phyloP scores from a whole-genome alignment of 2,329 filamentous ascomycete genomes.

The Colletotrichum somersetense region DNA sequence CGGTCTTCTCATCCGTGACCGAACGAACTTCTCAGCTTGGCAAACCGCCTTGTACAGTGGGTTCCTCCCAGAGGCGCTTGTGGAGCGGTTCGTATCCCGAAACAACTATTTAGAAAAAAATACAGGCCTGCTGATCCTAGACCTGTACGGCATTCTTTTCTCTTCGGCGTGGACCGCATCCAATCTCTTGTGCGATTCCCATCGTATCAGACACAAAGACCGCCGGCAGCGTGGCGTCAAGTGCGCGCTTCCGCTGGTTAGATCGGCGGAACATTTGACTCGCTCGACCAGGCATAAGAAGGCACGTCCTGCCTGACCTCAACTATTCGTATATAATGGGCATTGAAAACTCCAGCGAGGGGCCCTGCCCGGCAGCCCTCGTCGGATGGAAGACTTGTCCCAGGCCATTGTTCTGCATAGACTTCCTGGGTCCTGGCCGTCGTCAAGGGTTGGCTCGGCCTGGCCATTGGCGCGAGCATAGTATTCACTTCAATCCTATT shows the following conservation, averaged over 20 bases:
- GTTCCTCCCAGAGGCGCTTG: slow-evolving; percentile 2
- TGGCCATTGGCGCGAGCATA: slow-evolving; percentile 19
- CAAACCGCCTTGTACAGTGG: slow-evolving; percentile 13
- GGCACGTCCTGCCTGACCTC: slow-evolving; percentile 10
- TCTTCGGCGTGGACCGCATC: slow-evolving; percentile 4
- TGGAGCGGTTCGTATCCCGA: slow-evolving; percentile 31
- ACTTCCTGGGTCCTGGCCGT: not conserved
- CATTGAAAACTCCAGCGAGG: not conserved
- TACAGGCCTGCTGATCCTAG: slow-evolving; percentile 17
- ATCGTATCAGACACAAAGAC: slow-evolving; percentile 19
- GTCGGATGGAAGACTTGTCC: slow-evolving; percentile 6
- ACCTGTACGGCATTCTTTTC: slow-evolving; percentile 1
- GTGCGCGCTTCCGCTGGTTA: slow-evolving; percentile 23
- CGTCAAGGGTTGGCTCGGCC: not conserved
- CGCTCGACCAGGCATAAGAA: slow-evolving; percentile 11
- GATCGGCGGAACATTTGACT: slow-evolving; percentile 23
- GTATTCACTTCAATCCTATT: not conserved
- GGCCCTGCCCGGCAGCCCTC: slow-evolving; percentile 16
- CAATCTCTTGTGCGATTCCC: slow-evolving; percentile 29
- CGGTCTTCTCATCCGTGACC: not conserved
- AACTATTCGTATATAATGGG: not conserved
- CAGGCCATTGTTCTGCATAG: not conserved
- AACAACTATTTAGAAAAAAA: not conserved
- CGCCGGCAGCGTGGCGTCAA: slow-evolving; percentile 25
- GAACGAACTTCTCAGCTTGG: not conserved